Percentiles rank a stretch among this genome's conserved stretches.
phyloP scores from a whole-genome alignment of 2,329 filamentous ascomycete species.

The Penicillium capsulatum region DNA sequence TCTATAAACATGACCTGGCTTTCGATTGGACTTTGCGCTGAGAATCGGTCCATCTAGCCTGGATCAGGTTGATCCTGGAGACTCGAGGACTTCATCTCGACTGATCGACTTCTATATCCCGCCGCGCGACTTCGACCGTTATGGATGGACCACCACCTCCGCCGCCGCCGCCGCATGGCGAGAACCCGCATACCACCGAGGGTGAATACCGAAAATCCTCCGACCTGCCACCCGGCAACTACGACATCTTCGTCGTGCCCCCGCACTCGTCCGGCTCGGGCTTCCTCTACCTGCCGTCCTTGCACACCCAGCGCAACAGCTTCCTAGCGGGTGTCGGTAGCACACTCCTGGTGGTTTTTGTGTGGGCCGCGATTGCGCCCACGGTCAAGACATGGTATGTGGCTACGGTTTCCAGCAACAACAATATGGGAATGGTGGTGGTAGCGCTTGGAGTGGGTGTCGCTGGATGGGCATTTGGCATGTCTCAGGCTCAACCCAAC shows the following conservation, averaged over 20 bases:
- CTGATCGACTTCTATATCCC: constrained; percentile 5
- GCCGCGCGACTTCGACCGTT: constrained; percentile 3
- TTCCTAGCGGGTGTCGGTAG: constrained; percentile 82
- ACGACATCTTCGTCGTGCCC: constrained; percentile 96
- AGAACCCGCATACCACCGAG: constrained; percentile 64
- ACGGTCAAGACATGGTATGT: constrained; percentile 69
- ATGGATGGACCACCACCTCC: constrained; percentile 54
- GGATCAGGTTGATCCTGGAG: constrained; percentile 6
- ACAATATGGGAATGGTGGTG: constrained; percentile 67
- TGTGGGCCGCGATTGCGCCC: constrained; percentile 71
- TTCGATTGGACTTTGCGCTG: constrained; percentile 13
- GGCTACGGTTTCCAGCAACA: constrained; percentile 66
- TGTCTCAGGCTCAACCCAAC: constrained; percentile 49
- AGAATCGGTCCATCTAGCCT: constrained; percentile 17
- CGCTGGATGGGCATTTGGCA: constrained; percentile 71
- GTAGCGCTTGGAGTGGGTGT: constrained; percentile 70
- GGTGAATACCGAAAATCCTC: constrained; percentile 44
- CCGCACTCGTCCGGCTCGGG: constrained; percentile 84
- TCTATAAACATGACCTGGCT: constrained; percentile 31
- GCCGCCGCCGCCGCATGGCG: constrained; percentile 82
- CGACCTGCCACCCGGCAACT: constrained; percentile 80
- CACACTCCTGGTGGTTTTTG: constrained; percentile 65
- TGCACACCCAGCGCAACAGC: constrained; percentile 81
- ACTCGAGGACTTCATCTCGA: not conserved
- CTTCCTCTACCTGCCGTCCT: constrained; percentile 89